These are phyloP conservation scores for Anastatica hierochuntica DNA, from an alignment of 345 rosid species.

Conservation along the genomic window DNA sequence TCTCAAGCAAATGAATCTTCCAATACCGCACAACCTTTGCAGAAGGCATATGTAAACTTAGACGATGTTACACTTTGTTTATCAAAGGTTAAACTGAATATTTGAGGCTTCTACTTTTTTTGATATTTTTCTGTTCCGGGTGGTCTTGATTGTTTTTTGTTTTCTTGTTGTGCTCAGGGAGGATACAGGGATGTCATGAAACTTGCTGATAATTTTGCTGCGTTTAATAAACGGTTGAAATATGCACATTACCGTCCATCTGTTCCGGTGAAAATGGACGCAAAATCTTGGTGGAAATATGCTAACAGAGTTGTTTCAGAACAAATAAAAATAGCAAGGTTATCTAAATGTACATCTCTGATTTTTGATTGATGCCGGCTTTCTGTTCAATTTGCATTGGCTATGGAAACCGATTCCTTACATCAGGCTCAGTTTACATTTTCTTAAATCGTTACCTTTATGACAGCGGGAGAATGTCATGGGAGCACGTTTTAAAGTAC, in stretches of 20 bases:
- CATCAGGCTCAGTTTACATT: conserved; percentile 12
- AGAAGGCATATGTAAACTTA: conserved; percentile 75
- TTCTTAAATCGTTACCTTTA: conserved; percentile 28
- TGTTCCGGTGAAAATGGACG: conserved; percentile 54
- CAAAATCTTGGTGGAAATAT: conserved; percentile 95
- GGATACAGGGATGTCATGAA: conserved; percentile 78
- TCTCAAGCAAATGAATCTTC: conserved; percentile 35
- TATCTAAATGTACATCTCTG: conserved; percentile 7
- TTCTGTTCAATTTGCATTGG: background rate
- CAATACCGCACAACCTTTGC: conserved; percentile 44
- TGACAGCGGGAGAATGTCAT: conserved; percentile 90
- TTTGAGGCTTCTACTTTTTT: conserved; percentile 9
- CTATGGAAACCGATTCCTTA: conserved; percentile 13
- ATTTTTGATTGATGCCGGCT: background rate
- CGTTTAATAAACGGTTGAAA: conserved; percentile 78
- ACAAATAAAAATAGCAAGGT: conserved; percentile 84
- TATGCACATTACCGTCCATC: conserved; percentile 86
- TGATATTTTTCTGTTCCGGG: conserved; percentile 5
- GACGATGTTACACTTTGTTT: conserved; percentile 90
- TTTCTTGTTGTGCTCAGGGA: conserved; percentile 41
- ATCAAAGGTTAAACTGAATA: conserved; percentile 55
- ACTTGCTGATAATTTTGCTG: conserved; percentile 87
- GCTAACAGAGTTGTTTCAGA: conserved; percentile 76
- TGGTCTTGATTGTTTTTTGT: conserved; percentile 19
- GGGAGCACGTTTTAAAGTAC: conserved; percentile 78